Evolutionary conservation across 1,284 basidiomycete species (phyloP), one percentile per base, ranked within the genome.

Genomic region (Vanrija pseudolonga): DNA sequence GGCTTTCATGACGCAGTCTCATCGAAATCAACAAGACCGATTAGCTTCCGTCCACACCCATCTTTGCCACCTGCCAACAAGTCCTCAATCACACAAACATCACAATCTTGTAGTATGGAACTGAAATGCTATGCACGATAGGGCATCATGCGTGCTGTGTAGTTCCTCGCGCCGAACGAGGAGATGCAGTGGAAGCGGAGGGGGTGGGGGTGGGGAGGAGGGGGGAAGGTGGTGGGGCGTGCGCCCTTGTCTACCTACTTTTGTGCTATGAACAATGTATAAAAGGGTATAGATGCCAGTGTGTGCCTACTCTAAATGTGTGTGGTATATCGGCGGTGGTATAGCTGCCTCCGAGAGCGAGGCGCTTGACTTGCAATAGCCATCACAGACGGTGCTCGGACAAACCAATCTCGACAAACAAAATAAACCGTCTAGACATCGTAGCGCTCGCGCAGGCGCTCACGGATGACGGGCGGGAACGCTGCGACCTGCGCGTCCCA

Each of bases 391-490:
- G 32, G 32, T 32, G 32, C 32, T 26, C 26, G n/a, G 26, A 26
- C 26, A 26, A n/a, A n/a, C n/a, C n/a, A 14, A 18, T 38, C 19
- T 40, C n/a, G 39, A 40, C 17, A 40, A 15, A 26, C 26, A 26
- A 32, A 32, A 17, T n/a, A n/a, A 19, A 19, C 4, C 2, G 40
- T 18, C 59, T 69, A 76, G 18, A 76, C 74, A 47, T 62, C 61
- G 59, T 77, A 77, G 60, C 73, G 65, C 58, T 77, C 74, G 9
- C 64, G 60, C 17, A 77, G 61, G 38, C 76, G 67, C 51, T 72
- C 61, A 32, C 69, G 62, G 51, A 77, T 68, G 44, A 71, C 66
- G 3, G 73, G 63, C 23, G 76, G 76, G 66, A 73, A 76, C 22
- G 57, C 55, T 11, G 63, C 53, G 15, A 64, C 61, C 45, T 64